A percentile compares a stretch with the other conserved stretches of the same genome.
Evolutionary conservation across 257 asterid species (phyloP).

Genomic region (Solanum piurae): DNA sequence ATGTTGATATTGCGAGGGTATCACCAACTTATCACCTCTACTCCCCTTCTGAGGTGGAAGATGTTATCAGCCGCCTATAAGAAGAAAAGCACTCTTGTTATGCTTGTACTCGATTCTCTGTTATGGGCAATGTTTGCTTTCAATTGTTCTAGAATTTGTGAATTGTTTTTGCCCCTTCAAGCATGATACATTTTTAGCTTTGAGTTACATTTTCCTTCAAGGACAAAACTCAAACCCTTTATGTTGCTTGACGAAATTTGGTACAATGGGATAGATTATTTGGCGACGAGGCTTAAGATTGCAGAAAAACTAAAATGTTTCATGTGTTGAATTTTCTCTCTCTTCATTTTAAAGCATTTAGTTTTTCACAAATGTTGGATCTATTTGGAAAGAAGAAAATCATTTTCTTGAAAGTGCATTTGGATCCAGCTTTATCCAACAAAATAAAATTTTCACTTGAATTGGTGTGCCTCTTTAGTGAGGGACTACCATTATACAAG

Average conservation of each 20-base stretch:
- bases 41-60: slow-evolving; percentile 77
- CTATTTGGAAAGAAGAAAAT: neutral
- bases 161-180: neutral
- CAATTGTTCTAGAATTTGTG: neutral
- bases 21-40: slow-evolving; percentile 78
- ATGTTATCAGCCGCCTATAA: slow-evolving; percentile 64
- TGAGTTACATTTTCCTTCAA: neutral
- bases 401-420: neutral
- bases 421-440: neutral
- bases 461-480: neutral
- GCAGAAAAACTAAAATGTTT: neutral
- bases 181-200: neutral
- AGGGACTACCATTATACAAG: neutral
- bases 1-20: slow-evolving; percentile 86
- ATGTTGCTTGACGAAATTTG: neutral
- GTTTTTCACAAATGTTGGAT: neutral
- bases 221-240: neutral
- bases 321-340: neutral
- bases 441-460: neutral
- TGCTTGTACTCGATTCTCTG: neutral
- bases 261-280: neutral
- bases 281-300: neutral
- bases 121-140: neutral
- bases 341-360: neutral
- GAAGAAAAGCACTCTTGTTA: neutral